Conservation (phyloP, 352 stramenopile genomes). For the Albugo laibachii region DNA sequence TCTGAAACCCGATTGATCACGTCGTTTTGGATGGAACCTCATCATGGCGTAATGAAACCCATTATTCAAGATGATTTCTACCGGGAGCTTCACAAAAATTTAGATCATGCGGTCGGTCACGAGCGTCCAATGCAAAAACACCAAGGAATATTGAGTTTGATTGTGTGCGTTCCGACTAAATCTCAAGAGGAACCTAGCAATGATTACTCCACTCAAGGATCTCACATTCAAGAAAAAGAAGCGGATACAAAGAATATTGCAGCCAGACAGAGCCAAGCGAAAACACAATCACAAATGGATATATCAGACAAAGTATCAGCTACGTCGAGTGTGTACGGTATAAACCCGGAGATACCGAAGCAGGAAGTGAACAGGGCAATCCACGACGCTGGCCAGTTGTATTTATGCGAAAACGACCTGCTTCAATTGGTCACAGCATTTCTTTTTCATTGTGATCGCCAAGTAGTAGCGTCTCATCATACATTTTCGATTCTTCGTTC, state of each 20-base stretch:
- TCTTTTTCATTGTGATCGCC: constrained; percentile 55
- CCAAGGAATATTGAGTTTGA: too few species aligned
- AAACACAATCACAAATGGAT: too few species aligned
- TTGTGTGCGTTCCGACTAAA: constrained; percentile 17
- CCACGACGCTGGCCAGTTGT: constrained; percentile 11
- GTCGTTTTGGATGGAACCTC: constrained; percentile 79
- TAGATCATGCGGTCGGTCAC: constrained; percentile 53
- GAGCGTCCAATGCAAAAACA: constrained; percentile 2
- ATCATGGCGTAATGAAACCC: constrained; percentile 48
- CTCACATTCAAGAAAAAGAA: not conserved
- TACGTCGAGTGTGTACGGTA: too few species aligned
- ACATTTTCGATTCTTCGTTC: constrained; percentile 62
- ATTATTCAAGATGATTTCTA: constrained; percentile 21
- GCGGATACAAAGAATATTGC: too few species aligned
- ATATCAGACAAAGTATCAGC: too few species aligned
- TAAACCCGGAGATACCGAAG: too few species aligned
- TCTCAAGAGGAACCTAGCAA: constrained; percentile 5
- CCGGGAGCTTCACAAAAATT: constrained; percentile 36
- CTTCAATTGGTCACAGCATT: constrained; percentile 50
- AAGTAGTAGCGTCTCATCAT: constrained; percentile 61
- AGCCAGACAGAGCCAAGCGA: too few species aligned
- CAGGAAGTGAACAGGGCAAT: too few species aligned
- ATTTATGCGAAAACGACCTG: constrained; percentile 46
- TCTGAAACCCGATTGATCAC: constrained; percentile 66
- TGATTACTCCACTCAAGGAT: not conserved